A percentile compares a stretch with the other conserved stretches of the same genome.
phyloP scores from a whole-genome alignment of 352 stramenopile species.

The Phytophthora sp. region DNA sequence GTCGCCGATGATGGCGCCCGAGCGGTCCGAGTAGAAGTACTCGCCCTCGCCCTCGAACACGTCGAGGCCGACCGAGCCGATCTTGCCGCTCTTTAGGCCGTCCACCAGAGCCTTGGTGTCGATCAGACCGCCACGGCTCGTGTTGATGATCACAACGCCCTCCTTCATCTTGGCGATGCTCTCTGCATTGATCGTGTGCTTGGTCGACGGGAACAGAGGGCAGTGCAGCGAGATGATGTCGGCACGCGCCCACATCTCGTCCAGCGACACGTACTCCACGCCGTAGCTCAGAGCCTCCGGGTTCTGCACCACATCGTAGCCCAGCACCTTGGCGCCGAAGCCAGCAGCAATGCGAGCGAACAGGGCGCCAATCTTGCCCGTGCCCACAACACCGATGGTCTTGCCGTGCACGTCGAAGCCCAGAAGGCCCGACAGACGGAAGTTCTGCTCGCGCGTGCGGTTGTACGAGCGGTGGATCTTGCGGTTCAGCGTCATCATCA shows the following conservation, averaged over 20 bases:
- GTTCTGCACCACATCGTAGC: constrained; percentile 70
- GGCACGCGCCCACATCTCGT: constrained; percentile 61
- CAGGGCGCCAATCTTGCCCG: constrained; percentile 46
- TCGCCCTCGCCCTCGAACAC: constrained; percentile 86
- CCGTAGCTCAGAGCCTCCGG: constrained; percentile 41
- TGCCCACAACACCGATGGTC: constrained; percentile 70
- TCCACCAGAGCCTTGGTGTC: constrained; percentile 82
- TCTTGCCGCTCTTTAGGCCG: constrained; percentile 78
- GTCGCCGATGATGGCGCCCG: constrained; percentile 63
- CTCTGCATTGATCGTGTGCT: constrained; percentile 84
- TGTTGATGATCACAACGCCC: constrained; percentile 91
- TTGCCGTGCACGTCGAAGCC: constrained; percentile 76
- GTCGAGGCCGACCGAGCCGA: constrained; percentile 82
- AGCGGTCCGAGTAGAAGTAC: constrained; percentile 81
- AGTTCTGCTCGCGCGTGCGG: constrained; percentile 78
- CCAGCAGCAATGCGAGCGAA: constrained; percentile 51
- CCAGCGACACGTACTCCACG: constrained; percentile 45
- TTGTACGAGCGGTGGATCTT: constrained; percentile 80
- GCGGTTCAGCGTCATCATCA: constrained; percentile 84
- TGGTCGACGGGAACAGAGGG: constrained; percentile 79
- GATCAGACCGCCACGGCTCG: constrained; percentile 83
- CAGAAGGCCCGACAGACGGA: constrained; percentile 61
- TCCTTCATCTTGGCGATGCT: constrained; percentile 89
- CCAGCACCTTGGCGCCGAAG: constrained; percentile 56
- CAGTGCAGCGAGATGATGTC: constrained; percentile 91